Evolutionary conservation across 305 asterid genomes (phyloP), one percentile per base, ranked within the genome.

Genomic region (Euphrasia arctica): DNA sequence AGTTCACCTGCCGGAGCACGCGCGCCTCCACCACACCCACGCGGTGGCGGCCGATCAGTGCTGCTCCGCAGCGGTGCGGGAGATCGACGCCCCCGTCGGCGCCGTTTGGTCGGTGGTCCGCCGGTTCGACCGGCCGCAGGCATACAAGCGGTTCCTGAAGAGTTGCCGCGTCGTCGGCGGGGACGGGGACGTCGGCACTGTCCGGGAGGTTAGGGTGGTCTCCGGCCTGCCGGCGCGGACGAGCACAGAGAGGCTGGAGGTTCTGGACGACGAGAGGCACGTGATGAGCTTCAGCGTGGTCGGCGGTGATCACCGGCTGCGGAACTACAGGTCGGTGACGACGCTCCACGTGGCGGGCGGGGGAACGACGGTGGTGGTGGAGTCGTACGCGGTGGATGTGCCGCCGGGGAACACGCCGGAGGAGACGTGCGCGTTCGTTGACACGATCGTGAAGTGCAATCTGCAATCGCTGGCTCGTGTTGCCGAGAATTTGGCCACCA

Each of bases 321-420:
- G 27, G 55, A 50, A 50, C 55, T 50, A 50, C 55, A 4, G 55
- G 27, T 50, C 55, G 3, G 28, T 50, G 9, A 50, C 55, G 10
- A 50, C 55, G 27, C 55, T 50, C 8, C 55, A 50, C 9, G 55
- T 27, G 55, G 27, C 8, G 27, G 28, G 55, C 0, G 55, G 55
- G 10, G 54, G 25, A 6, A 14, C 28, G 27, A 50, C 55, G 55
- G 55, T 50, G 55, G 55, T 50, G 55, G 55, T 50, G 55, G 55
- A 50, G 55, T 50, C 55, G 28, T 50, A 50, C 55, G 15, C 15
- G 28, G 28, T 50, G 55, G 55, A 50, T 7, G 55, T 50, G 27
- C 55, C 55, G 27, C 55, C 28, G 55, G 55, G 55, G 55, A 50
- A 50, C 55, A 50, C 55, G 55, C 2, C 55, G 27, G 55, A 50